Percentiles rank a stretch among this genome's conserved stretches.
Conservation (phyloP, 2,329 filamentous ascomycete genomes). For the Periglandula ipomoeae region DNA sequence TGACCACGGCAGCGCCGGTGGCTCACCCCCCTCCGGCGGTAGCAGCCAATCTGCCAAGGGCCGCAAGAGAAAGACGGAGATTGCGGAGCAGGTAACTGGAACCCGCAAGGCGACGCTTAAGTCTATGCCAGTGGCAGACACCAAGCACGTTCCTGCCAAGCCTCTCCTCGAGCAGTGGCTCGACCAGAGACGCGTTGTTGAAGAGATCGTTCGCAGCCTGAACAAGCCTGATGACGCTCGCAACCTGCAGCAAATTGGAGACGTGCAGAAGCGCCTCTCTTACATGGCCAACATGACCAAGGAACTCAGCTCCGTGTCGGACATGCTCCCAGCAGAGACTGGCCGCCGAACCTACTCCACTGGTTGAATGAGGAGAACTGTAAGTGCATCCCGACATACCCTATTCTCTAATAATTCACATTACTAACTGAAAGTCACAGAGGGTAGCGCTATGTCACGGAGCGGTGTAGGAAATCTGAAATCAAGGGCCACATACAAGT, state of each 20-base stretch:
- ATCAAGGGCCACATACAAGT: not conserved
- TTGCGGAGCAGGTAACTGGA: slow-evolving; percentile 26
- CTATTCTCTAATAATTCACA: not conserved
- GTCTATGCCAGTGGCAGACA: slow-evolving; percentile 24
- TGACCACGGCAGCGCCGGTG: slow-evolving; percentile 37
- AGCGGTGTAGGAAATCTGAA: not conserved
- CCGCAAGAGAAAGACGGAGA: slow-evolving; percentile 50
- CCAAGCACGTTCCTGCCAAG: slow-evolving; percentile 23
- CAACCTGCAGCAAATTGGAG: slow-evolving; percentile 43
- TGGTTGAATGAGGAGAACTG: slow-evolving; percentile 3
- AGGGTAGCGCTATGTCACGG: not conserved
- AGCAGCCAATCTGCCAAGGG: slow-evolving; percentile 33
- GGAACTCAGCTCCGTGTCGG: slow-evolving; percentile 3
- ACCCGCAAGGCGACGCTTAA: slow-evolving; percentile 43
- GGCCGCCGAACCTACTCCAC: slow-evolving; percentile 4
- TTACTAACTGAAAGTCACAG: not conserved
- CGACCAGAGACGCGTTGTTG: slow-evolving; percentile 54
- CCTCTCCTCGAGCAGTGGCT: slow-evolving; percentile 46
- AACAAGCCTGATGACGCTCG: slow-evolving; percentile 41
- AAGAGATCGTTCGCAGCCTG: slow-evolving; percentile 45
- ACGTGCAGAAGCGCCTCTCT: slow-evolving; percentile 39
- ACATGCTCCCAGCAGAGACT: not conserved
- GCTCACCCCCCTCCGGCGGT: slow-evolving; percentile 29
- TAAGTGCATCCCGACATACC: not conserved
- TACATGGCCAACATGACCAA: slow-evolving; percentile 42